A percentile compares a stretch with the other conserved stretches of the same genome.
Conservation (phyloP, 164 flowering plant genomes). For the Vitis rotundifolia region DNA sequence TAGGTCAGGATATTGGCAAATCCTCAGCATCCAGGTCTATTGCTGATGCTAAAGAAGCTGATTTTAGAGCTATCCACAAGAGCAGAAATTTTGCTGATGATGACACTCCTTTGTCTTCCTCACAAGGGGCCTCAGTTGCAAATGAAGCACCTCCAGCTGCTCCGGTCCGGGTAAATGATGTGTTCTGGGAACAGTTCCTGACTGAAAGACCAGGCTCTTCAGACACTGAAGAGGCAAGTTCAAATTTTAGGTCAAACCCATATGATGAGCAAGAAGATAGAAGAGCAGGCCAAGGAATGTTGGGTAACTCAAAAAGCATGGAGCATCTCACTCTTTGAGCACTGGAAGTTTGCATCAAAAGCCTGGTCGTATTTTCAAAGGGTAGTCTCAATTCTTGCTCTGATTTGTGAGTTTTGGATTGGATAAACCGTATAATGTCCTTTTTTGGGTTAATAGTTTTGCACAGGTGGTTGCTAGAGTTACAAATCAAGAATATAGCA, state of each 20-base stretch:
- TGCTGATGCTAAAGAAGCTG: slow-evolving; percentile 36
- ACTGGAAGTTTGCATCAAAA: not conserved
- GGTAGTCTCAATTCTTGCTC: not conserved
- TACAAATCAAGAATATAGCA: not conserved
- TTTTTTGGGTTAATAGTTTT: not conserved
- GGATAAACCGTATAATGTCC: not conserved
- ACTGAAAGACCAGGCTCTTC: slow-evolving; percentile 92
- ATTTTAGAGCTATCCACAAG: slow-evolving; percentile 16
- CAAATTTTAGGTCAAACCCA: slow-evolving; percentile 39
- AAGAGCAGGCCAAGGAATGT: slow-evolving; percentile 38
- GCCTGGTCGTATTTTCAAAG: not conserved
- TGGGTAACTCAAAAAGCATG: slow-evolving; percentile 43
- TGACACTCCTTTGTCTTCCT: slow-evolving; percentile 28
- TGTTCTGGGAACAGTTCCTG: slow-evolving; percentile 92
- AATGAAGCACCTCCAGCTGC: slow-evolving; percentile 40
- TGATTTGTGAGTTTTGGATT: not conserved
- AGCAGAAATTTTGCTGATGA: slow-evolving; percentile 23
- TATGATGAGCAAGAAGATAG: slow-evolving; percentile 62
- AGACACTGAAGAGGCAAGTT: slow-evolving; percentile 87
- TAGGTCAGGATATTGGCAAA: slow-evolving; percentile 31
- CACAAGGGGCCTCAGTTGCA: slow-evolving; percentile 33
- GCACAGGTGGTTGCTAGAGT: not conserved
- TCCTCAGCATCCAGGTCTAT: slow-evolving; percentile 32
- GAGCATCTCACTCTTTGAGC: slow-evolving; percentile 66
- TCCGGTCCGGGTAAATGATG: slow-evolving; percentile 74